Conservation (phyloP, 352 stramenopile species). For the Phytopythium vexans region DNA sequence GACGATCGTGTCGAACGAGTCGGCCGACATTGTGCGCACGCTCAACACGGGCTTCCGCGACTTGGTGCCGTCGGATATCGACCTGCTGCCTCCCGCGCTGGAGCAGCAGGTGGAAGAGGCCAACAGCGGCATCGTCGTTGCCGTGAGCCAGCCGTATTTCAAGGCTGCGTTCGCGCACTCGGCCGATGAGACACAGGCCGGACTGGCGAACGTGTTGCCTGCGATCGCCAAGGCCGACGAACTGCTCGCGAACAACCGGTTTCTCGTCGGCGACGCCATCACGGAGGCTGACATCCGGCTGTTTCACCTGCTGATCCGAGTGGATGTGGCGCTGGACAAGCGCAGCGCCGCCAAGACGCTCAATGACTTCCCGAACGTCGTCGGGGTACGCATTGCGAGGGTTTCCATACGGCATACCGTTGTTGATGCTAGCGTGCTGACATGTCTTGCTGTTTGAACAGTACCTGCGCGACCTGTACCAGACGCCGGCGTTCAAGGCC, state of each 20-base stretch:
- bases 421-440: neutral
- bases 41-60: slow-evolving; percentile 45
- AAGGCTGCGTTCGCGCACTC: slow-evolving; percentile 58
- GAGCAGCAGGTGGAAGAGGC: slow-evolving; percentile 47
- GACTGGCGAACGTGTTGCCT: slow-evolving; percentile 15
- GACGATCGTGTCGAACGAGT: slow-evolving; percentile 79
- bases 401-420: neutral
- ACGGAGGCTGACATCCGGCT: slow-evolving; percentile 44
- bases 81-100: slow-evolving; percentile 44
- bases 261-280: slow-evolving; percentile 18
- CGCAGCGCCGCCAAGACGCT: slow-evolving; percentile 29
- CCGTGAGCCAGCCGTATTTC: slow-evolving; percentile 52
- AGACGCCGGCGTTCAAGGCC: slow-evolving; percentile 64
- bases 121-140: slow-evolving; percentile 58
- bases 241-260: slow-evolving; percentile 17
- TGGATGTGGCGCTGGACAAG: slow-evolving; percentile 22
- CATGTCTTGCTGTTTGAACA: slow-evolving; percentile 6
- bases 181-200: slow-evolving; percentile 51
- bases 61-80: slow-evolving; percentile 13
- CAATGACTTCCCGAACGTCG: slow-evolving; percentile 46
- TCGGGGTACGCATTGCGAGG: slow-evolving; percentile 11
- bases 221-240: slow-evolving; percentile 29
- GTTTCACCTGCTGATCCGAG: slow-evolving; percentile 31
- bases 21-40: slow-evolving; percentile 64
- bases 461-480: slow-evolving; percentile 73